Base-by-base conservation (phyloP, 1,139 yeast genomes). In the Hanseniaspora uvarum region DNA sequence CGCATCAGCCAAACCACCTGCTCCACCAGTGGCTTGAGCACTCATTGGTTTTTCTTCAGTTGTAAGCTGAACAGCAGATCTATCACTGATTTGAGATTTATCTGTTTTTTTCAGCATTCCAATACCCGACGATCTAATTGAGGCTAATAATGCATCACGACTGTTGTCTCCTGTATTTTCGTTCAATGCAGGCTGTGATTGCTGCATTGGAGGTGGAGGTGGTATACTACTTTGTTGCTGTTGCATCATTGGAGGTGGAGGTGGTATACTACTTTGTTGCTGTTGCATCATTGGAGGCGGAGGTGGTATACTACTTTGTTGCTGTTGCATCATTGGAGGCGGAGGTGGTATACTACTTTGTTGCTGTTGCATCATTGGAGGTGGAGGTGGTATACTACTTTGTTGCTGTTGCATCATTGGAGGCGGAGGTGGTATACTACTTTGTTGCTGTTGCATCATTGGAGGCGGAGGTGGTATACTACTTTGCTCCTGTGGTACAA, bases 141-240 rank as follows among this genome's bases (percentile, higher is more conserved):
- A 86, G 0, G 95, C 87, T 56, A 92, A 70, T 46, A 92, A 74
- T 0, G 95, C 95, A 66, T 86, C 95, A 62, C 95, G 74, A 0
- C 81, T 81, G 0, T 73, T 70, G 59, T 76, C 87, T 1, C 74
- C 77, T 0, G 74, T 63, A 23, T 57, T 58, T 47, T 63, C 67
- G n/a, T 67, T 62, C 26, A 68, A 52, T 10, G 71, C 65, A 3
- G 72, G 68, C 5, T n/a, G 18, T 1, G 31, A 21, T 24, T 39
- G 43, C 21, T 38, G 41, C 28, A 61, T 57, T 40, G 61, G 60
- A 11, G 61, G 58, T 30, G 61, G 56, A 7, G 68, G 62, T 18
- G 75, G 72, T 18, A 71, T 70, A 1, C 66, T 63, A 7, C 71
- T 69, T 30, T 59, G 52, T 31, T 6, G 72, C 68, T n/a, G 73